These are phyloP conservation scores for Boletus vermiculosoides DNA, from an alignment of 768 basidiomycete species.

Conservation along the genomic window DNA sequence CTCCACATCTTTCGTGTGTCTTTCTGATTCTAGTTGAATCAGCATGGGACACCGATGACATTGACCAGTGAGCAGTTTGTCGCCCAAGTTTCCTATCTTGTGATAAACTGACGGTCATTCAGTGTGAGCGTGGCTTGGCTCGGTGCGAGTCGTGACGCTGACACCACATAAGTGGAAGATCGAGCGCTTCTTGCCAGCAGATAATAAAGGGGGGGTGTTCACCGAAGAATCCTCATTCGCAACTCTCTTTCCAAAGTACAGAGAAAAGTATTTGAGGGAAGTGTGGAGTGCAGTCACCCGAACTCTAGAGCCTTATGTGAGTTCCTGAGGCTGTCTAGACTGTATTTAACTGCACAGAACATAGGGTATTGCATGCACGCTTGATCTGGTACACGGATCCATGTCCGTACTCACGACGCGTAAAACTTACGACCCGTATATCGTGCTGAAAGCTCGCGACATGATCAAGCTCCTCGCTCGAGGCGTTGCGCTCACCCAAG, in stretches of 20 bases:
- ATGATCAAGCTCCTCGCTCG: constrained; percentile 93
- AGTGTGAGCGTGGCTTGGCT: constrained; percentile 42
- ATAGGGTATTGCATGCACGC: constrained; percentile 85
- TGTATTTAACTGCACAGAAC: constrained; percentile 1
- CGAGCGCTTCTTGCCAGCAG: constrained; percentile 67
- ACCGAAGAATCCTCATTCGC: constrained; percentile 97
- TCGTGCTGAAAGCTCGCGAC: constrained; percentile 94
- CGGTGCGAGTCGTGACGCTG: constrained; percentile 2
- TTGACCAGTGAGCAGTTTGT: constrained; percentile 82
- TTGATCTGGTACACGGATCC: constrained; percentile 93
- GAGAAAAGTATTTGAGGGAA: constrained; percentile 94
- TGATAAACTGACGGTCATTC: constrained; percentile 1
- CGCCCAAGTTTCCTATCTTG: not conserved
- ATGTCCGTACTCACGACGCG: constrained; percentile 98
- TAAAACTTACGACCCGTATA: constrained; percentile 96
- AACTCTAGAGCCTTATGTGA: constrained; percentile 77
- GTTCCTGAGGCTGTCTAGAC: constrained; percentile 21
- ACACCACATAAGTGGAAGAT: constrained; percentile 73
- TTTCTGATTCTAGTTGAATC: constrained; percentile 20
- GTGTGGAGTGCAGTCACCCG: constrained; percentile 91
- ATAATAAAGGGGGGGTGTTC: constrained; percentile 83
- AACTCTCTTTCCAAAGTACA: constrained; percentile 96
- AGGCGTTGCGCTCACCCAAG: constrained; percentile 82
- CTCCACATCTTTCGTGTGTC: not conserved
- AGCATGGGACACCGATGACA: constrained; percentile 99